Base-by-base conservation (phyloP, 306 rosid genomes). In the Ormosia emarginata region DNA sequence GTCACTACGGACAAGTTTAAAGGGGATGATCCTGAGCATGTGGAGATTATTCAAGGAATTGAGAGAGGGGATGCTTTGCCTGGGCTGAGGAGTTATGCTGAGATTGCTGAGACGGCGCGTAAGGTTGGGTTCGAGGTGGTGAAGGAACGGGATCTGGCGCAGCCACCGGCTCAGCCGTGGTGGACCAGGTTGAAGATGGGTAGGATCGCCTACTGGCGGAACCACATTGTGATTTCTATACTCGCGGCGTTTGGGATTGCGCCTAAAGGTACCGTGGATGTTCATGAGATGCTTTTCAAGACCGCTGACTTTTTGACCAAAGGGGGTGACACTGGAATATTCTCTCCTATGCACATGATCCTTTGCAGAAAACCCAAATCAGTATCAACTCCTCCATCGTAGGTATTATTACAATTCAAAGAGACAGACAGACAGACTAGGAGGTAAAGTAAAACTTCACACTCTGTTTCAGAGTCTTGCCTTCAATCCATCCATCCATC, bases 271-370 rank as follows among this genome's bases (percentile, higher is more conserved):
- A 95, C 99, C 0, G 90, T 95, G 17, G 99, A 95, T 74, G 99
- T 95, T 15, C 99, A 95, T 61, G 97, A 95, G 83, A 95, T 95
- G 99, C 91, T 95, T n/a, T 94, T 90, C 85, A 86, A 88, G 80
- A 94, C 99, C 1, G 99, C 99, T 74, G 96, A 93, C 85, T 89
- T 32, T 83, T 90, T 95, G 89, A 87, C 96, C 44, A 71, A 85
- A 82, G 97, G 99, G 5, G 99, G 94, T 18, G 99, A 93, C 2
- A 39, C 94, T 33, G 99, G 96, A 8, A 95, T 95, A 57, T 95
- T 95, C 92, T 79, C 90, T 14, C 99, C 99, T 57, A 95, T 95
- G 99, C 99, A 93, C 67, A 90, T 93, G 99, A 84, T 95, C 24
- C 97, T 95, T 58, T 90, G 96, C 94, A 86, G 96, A 84, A 95